Conservation (phyloP, 257 asterid species). For the Ajuga chamaepitys region DNA sequence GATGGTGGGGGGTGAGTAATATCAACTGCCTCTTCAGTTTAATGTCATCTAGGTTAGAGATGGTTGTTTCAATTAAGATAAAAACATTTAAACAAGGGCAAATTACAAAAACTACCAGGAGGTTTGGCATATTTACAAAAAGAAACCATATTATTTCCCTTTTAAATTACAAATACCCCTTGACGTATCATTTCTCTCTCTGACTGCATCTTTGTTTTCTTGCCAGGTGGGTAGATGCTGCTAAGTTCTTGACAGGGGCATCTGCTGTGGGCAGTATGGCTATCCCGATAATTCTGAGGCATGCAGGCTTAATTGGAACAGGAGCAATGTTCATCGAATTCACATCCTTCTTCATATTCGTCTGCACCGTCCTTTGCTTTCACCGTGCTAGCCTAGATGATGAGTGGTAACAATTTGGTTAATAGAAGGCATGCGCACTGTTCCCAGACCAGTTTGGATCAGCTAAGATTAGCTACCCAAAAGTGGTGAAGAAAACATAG, state of each 20-base stretch:
- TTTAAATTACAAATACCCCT: too few relatives aligned
- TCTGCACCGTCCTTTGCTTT: constrained; percentile 86
- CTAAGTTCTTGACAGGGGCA: constrained; percentile 93
- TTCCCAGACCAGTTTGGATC: neutral
- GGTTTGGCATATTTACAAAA: too few relatives aligned
- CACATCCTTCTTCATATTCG: constrained; percentile 82
- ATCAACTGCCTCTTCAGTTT: neutral
- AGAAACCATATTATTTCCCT: too few relatives aligned
- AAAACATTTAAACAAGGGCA: too few relatives aligned
- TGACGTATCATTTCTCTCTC: neutral
- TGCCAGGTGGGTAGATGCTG: constrained; percentile 90
- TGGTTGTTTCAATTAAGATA: neutral
- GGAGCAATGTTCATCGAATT: constrained; percentile 96
- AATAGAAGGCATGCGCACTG: neutral
- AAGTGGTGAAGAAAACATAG: constrained; percentile 1
- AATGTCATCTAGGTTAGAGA: neutral
- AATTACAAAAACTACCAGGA: too few relatives aligned
- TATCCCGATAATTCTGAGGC: constrained; percentile 85
- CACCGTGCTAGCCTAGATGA: constrained; percentile 93
- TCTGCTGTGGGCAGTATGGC: constrained; percentile 96
- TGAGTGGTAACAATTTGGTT: constrained; percentile 54
- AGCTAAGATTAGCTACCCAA: neutral
- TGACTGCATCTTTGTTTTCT: neutral
- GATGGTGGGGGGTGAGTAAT: constrained; percentile 94
- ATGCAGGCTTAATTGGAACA: constrained; percentile 69